Evolutionary conservation across 345 rosid species (phyloP), one percentile per base, ranked within the genome.

Genomic region (Balakata baccata): DNA sequence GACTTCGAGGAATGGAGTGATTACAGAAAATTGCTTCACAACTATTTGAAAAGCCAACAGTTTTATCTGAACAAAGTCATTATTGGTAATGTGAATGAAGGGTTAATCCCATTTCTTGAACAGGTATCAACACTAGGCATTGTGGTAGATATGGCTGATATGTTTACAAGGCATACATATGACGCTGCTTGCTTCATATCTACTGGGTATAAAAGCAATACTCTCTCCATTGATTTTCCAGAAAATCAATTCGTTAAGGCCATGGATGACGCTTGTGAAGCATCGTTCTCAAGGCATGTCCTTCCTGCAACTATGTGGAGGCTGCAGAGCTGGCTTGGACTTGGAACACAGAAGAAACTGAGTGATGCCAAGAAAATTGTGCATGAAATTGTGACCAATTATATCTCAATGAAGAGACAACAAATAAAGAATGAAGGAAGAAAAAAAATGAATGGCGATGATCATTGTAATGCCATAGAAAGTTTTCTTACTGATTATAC

Each of bases 381-480:
- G 1, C 46, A 68, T 67, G 16, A 22, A 7, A 34, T 68, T 0
- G 13, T 77, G 22, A 49, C 37, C 4, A 80, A 80, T 73, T 79
- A 77, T 7, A 89, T 92, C n/a, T 9, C 73, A 29, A 53, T 50
- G n/a, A 86, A 80, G 68, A 81, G 72, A 71, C 71, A 73, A 51
- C 70, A 79, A 75, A 51, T 76, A 57, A 49, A 20, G 39, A 20
- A 14, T 9, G 57, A 69, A 47, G 13, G 6, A 6, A 5, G 13
- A 6, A 62, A 18, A 73, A 54, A 7, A 61, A 61, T 9, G 72
- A 13, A 13, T 29, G 41, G 6, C 3, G 23, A 63, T 5, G 76
- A 65, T 34, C 6, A 10, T 6, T 11, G 46, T 72, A 58, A 1
- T 51, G 69, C 74, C 82, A 79, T 65, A 80, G 79, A 74, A 45